Conservation (phyloP, 768 basidiomycete species). For the Lentinus tigrinus region DNA sequence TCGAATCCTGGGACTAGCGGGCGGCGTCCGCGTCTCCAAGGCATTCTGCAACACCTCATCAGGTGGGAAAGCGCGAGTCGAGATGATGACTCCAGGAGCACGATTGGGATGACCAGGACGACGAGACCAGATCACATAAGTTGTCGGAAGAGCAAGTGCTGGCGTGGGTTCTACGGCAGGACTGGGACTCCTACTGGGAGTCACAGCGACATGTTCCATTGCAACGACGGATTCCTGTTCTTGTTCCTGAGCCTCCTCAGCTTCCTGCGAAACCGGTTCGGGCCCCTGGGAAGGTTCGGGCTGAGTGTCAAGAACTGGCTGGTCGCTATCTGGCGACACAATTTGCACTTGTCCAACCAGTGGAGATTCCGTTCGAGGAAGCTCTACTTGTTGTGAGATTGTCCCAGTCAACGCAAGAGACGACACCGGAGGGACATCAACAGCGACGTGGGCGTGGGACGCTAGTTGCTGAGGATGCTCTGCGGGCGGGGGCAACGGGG, state of each 20-base stretch:
- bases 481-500: slow-evolving; percentile 1
- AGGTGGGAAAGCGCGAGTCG: slow-evolving; percentile 61
- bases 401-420: not conserved
- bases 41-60: slow-evolving; percentile 55
- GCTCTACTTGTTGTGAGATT: not conserved
- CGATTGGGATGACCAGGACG: slow-evolving; percentile 60
- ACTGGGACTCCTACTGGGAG: slow-evolving; percentile 8
- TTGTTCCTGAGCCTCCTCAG: not conserved
- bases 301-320: not conserved
- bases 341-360: not conserved
- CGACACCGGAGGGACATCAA: not conserved
- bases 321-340: too few species aligned
- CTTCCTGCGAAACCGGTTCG: not conserved
- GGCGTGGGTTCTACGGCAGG: slow-evolving; percentile 4
- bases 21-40: slow-evolving; percentile 51
- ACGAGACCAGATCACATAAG: slow-evolving; percentile 73
- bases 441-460: not conserved
- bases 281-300: not conserved
- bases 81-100: slow-evolving; percentile 74
- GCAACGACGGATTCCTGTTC: not conserved
- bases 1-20: slow-evolving; percentile 23
- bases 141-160: slow-evolving; percentile 11
- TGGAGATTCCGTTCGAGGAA: not conserved
- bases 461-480: not conserved
- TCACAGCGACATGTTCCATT: not conserved